A percentile compares a stretch with the other conserved stretches of the same genome.
These are phyloP conservation scores for Arabidopsis hybrid DNA, from an alignment of 441 rosid species.

Conservation along the genomic window DNA sequence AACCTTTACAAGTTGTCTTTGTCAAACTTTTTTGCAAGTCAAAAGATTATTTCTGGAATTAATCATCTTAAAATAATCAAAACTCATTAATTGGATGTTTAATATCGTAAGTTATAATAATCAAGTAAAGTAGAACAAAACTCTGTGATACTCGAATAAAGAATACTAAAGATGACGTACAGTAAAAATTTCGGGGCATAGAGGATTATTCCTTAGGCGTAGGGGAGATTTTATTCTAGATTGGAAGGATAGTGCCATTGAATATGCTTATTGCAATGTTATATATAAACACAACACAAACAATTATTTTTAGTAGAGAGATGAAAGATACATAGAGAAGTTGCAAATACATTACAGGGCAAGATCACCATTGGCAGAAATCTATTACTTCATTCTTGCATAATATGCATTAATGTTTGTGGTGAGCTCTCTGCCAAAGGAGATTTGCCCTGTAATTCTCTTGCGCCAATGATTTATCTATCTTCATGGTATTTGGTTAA, in stretches of 20 bases:
- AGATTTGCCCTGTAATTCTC: slow-evolving; percentile 37
- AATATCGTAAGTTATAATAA: slow-evolving; percentile 18
- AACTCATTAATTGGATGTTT: not conserved
- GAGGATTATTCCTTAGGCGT: slow-evolving; percentile 33
- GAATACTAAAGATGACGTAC: slow-evolving; percentile 18
- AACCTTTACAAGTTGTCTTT: slow-evolving; percentile 22
- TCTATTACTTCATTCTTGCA: slow-evolving; percentile 21
- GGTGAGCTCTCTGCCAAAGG: slow-evolving; percentile 34
- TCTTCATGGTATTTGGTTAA: not conserved
- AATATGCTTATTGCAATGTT: slow-evolving; percentile 34
- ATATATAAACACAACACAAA: slow-evolving; percentile 28
- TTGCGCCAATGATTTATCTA: not conserved
- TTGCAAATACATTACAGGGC: slow-evolving; percentile 28
- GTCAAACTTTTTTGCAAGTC: slow-evolving; percentile 26
- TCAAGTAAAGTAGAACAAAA: slow-evolving; percentile 28
- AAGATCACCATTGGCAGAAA: slow-evolving; percentile 27
- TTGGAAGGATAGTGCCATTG: slow-evolving; percentile 39
- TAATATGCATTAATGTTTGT: slow-evolving; percentile 19
- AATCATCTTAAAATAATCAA: not conserved
- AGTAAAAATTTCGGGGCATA: slow-evolving; percentile 20
- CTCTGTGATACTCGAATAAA: slow-evolving; percentile 22
- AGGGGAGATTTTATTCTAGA: slow-evolving; percentile 24
- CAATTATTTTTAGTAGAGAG: not conserved
- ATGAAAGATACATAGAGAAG: slow-evolving; percentile 19
- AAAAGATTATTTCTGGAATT: slow-evolving; percentile 20